Evolutionary conservation across 2,329 filamentous ascomycete genomes (phyloP).

Genomic region (Xylaria sp.): DNA sequence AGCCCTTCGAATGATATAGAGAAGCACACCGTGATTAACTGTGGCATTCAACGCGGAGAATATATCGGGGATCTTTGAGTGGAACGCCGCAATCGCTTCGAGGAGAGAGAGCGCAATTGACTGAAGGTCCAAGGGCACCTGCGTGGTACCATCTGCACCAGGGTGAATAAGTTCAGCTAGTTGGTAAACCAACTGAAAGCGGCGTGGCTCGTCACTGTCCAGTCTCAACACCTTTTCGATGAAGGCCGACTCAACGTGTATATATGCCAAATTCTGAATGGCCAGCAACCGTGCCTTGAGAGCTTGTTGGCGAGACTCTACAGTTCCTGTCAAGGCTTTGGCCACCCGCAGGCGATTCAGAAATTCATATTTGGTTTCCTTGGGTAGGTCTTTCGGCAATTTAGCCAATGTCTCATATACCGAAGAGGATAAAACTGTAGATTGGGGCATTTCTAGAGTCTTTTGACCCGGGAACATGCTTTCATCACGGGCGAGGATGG

Average conservation of each 20-base stretch:
- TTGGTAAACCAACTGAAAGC: slow-evolving; percentile 86
- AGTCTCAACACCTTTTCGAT: slow-evolving; percentile 79
- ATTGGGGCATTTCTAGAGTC: slow-evolving; percentile 59
- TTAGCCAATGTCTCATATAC: slow-evolving; percentile 53
- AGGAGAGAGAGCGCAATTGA: slow-evolving; percentile 75
- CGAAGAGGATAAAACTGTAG: slow-evolving; percentile 46
- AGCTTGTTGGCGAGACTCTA: slow-evolving; percentile 65
- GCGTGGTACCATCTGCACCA: slow-evolving; percentile 60
- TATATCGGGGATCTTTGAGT: slow-evolving; percentile 72
- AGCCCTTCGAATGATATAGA: slow-evolving; percentile 87
- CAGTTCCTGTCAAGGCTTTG: slow-evolving; percentile 66
- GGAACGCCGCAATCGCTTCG: slow-evolving; percentile 78
- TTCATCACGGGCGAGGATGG: slow-evolving; percentile 35
- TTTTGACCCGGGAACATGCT: slow-evolving; percentile 48
- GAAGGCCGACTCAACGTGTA: slow-evolving; percentile 78
- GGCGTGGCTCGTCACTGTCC: slow-evolving; percentile 82
- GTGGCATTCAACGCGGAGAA: slow-evolving; percentile 88
- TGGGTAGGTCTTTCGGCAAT: slow-evolving; percentile 60
- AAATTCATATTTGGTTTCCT: slow-evolving; percentile 72
- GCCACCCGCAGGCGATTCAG: slow-evolving; percentile 78
- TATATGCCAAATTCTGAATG: slow-evolving; percentile 85
- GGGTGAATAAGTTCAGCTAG: slow-evolving; percentile 88
- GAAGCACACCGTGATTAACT: slow-evolving; percentile 90
- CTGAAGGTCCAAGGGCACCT: slow-evolving; percentile 71
- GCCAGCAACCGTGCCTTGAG: slow-evolving; percentile 78